Evolutionary conservation across 1,284 basidiomycete species (phyloP).

Genomic region (Ustilago nuda): DNA sequence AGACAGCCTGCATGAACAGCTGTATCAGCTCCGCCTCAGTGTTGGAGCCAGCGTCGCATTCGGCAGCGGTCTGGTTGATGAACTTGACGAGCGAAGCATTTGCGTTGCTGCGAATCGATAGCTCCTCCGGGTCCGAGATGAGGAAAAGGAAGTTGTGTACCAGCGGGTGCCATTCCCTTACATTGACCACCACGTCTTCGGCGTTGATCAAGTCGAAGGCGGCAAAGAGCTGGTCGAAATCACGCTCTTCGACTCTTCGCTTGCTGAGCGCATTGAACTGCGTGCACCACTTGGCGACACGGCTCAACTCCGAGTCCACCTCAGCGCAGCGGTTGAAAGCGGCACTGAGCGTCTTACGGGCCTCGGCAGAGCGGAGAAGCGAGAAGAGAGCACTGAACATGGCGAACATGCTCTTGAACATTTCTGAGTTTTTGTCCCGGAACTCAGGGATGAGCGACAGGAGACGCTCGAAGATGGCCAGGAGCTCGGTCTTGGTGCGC

Average conservation of each 20-base stretch:
- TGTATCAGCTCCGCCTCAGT: conserved; percentile 24
- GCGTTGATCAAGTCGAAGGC: conserved; percentile 85
- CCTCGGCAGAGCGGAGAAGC: conserved; percentile 48
- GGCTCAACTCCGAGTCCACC: conserved; percentile 44
- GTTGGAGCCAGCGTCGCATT: conserved; percentile 25
- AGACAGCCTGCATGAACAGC: conserved; percentile 78
- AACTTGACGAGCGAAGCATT: conserved; percentile 82
- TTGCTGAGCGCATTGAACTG: conserved; percentile 85
- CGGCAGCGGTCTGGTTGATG: conserved; percentile 69
- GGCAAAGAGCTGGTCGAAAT: conserved; percentile 86
- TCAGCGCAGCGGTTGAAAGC: conserved; percentile 61
- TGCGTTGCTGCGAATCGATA: conserved; percentile 87
- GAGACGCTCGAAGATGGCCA: conserved; percentile 81
- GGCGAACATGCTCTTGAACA: conserved; percentile 52
- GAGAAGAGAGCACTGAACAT: conserved; percentile 62
- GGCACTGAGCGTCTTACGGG: conserved; percentile 53
- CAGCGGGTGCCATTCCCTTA: conserved; percentile 82
- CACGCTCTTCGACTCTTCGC: conserved; percentile 87
- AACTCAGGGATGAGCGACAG: conserved; percentile 81
- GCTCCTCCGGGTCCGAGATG: conserved; percentile 88
- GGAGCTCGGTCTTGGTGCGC: conserved; percentile 85
- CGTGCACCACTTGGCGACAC: conserved; percentile 51
- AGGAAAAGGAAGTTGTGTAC: conserved; percentile 86
- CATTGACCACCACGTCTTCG: conserved; percentile 71
- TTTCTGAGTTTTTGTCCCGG: conserved; percentile 42